phyloP scores from a whole-genome alignment of 306 rosid species.

The Acacia crassicarpa region DNA sequence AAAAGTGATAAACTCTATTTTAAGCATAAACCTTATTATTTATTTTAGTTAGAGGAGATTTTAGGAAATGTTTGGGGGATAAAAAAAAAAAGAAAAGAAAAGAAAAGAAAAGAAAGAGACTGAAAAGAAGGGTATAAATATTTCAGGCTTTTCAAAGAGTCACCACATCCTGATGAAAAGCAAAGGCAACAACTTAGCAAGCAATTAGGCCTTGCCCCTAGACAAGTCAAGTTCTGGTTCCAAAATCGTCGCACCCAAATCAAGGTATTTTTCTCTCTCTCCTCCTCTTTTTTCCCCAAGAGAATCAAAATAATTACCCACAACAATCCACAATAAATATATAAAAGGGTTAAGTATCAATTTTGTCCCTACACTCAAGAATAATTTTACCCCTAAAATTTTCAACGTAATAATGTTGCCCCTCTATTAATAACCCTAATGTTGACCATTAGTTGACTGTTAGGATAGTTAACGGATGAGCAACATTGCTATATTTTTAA shows the following conservation, averaged over 20 bases:
- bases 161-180: slow-evolving; percentile 98
- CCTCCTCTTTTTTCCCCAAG: not conserved
- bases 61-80: not conserved
- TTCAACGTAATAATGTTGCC: too few relatives aligned
- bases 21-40: not conserved
- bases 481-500: too few relatives aligned
- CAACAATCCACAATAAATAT: too few relatives aligned
- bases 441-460: too few relatives aligned
- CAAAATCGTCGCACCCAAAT: slow-evolving; percentile 99
- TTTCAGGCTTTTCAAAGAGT: slow-evolving; percentile 87
- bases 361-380: too few relatives aligned
- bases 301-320: too few relatives aligned
- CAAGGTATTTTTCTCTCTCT: slow-evolving; percentile 45
- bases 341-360: too few relatives aligned
- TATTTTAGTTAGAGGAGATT: not conserved
- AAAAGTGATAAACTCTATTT: not conserved
- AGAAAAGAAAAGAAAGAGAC: not conserved
- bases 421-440: too few relatives aligned
- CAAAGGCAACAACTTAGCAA: slow-evolving; percentile 96
- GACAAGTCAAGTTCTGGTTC: slow-evolving; percentile 99
- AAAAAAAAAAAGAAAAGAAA: not conserved
- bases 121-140: not conserved
- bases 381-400: too few relatives aligned
- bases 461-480: too few relatives aligned
- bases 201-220: slow-evolving; percentile 87